Conservation (phyloP, 2,329 filamentous ascomycete species). For the Cercospora sojina region DNA sequence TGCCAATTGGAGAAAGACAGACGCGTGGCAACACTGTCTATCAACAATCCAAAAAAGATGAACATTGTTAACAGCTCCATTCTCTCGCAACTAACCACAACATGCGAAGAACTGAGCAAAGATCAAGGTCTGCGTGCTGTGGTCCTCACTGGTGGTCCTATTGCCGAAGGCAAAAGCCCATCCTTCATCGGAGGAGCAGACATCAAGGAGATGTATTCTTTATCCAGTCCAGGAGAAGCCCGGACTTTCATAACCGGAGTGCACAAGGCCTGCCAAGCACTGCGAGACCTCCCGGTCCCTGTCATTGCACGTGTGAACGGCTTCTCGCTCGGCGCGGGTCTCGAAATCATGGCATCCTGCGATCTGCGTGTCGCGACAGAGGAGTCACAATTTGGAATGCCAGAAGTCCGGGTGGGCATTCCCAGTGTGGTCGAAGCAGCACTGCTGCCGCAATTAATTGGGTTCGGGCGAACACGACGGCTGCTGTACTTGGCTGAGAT, state of each 20-base stretch:
- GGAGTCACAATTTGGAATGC: constrained; percentile 41
- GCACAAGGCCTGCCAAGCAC: constrained; percentile 36
- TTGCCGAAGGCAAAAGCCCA: constrained; percentile 27
- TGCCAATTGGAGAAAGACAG: constrained; percentile 1
- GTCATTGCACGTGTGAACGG: constrained; percentile 43
- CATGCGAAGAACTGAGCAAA: constrained; percentile 22
- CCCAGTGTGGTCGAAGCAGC: constrained; percentile 44
- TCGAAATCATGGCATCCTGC: constrained; percentile 40
- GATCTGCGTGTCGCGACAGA: constrained; percentile 41
- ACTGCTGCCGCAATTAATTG: constrained; percentile 40
- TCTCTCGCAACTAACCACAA: constrained; percentile 23
- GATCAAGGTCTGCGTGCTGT: constrained; percentile 27
- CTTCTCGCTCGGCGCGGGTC: constrained; percentile 41
- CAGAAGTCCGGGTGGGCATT: constrained; percentile 42
- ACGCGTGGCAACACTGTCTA: constrained; percentile 27
- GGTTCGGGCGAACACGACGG: constrained; percentile 40
- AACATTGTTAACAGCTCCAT: constrained; percentile 31
- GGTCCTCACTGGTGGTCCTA: constrained; percentile 29
- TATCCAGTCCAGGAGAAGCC: constrained; percentile 34
- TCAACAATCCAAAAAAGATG: constrained; percentile 33
- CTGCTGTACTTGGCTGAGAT: constrained; percentile 41
- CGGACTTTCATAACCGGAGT: constrained; percentile 40
- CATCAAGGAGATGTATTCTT: constrained; percentile 32
- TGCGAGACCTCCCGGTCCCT: constrained; percentile 41
- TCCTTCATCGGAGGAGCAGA: constrained; percentile 36